Conservation (phyloP, 371 early-diverging fungal genomes). For the Circinella umbellata region DNA sequence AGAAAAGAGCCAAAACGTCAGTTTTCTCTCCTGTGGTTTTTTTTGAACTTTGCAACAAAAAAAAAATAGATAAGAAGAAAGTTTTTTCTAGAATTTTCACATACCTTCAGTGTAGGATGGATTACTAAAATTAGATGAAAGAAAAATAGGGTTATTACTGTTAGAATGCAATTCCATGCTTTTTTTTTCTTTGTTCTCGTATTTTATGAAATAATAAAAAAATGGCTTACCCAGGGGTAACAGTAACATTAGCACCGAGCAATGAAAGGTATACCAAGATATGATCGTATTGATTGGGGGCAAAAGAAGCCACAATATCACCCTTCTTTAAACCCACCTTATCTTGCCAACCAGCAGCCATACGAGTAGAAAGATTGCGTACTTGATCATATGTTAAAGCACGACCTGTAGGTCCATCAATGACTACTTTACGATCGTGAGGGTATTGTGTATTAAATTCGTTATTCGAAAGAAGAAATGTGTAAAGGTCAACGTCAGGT, state of each 20-base stretch:
- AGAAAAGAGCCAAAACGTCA: slow-evolving; percentile 5
- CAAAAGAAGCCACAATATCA: slow-evolving; percentile 71
- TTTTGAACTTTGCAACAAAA: background rate
- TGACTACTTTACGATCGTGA: slow-evolving; percentile 46
- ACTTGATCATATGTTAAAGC: slow-evolving; percentile 67
- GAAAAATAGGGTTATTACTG: background rate
- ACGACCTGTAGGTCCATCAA: slow-evolving; percentile 63
- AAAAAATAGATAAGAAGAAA: too few relatives aligned
- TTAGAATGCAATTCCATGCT: background rate
- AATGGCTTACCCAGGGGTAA: slow-evolving; percentile 39
- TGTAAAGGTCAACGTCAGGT: slow-evolving; percentile 69
- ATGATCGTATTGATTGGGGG: slow-evolving; percentile 66
- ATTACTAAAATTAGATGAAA: slow-evolving; percentile 15
- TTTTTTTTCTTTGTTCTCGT: background rate
- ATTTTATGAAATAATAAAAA: background rate
- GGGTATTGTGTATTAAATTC: slow-evolving; percentile 33
- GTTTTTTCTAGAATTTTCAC: background rate
- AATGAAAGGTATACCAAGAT: slow-evolving; percentile 41
- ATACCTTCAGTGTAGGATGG: slow-evolving; percentile 31
- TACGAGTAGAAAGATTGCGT: slow-evolving; percentile 44
- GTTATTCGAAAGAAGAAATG: slow-evolving; percentile 58
- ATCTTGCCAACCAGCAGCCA: slow-evolving; percentile 68
- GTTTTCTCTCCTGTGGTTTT: background rate
- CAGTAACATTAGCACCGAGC: slow-evolving; percentile 38
- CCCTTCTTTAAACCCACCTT: slow-evolving; percentile 60